Percentiles rank a stretch among this genome's conserved stretches.
Evolutionary conservation across 2,329 filamentous ascomycete species (phyloP).

Genomic region (Aspergillus tanneri): DNA sequence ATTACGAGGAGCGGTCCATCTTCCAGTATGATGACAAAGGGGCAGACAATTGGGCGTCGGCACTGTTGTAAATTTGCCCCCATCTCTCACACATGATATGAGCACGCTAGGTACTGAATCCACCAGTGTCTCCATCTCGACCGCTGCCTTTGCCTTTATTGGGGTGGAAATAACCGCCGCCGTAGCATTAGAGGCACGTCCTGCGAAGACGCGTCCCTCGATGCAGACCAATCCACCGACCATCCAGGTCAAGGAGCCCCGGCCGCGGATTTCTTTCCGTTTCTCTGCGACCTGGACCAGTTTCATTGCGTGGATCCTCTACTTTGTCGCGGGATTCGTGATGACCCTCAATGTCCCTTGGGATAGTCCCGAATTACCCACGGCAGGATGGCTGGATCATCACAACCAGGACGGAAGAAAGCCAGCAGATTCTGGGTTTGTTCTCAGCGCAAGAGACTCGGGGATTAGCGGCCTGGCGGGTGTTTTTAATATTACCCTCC

Average conservation of each 20-base stretch:
- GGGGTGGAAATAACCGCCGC: slow-evolving; percentile 37
- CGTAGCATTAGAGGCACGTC: slow-evolving; percentile 35
- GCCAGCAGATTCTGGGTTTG: slow-evolving; percentile 22
- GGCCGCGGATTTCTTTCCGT: slow-evolving; percentile 22
- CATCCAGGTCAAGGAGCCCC: background rate
- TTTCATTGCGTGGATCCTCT: slow-evolving; percentile 26
- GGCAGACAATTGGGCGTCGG: slow-evolving; percentile 24
- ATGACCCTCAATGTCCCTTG: slow-evolving; percentile 29
- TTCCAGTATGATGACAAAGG: slow-evolving; percentile 22
- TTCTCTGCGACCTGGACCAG: slow-evolving; percentile 33
- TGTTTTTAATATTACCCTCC: slow-evolving; percentile 30
- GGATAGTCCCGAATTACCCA: slow-evolving; percentile 22
- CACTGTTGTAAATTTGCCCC: slow-evolving; percentile 26
- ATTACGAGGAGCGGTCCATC: slow-evolving; percentile 14
- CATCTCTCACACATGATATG: background rate
- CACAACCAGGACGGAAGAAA: background rate
- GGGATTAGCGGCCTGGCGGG: slow-evolving; percentile 21
- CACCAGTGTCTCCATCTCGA: slow-evolving; percentile 30
- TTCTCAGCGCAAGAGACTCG: slow-evolving; percentile 24
- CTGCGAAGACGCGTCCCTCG: slow-evolving; percentile 10
- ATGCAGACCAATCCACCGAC: background rate
- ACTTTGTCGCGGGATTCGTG: slow-evolving; percentile 26
- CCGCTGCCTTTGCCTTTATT: slow-evolving; percentile 32
- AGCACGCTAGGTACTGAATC: background rate
- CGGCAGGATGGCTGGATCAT: slow-evolving; percentile 20